Evolutionary conservation across 2,329 filamentous ascomycete species (phyloP), one percentile per base, ranked within the genome.

Genomic region (Pseudogymnoascus sp.): DNA sequence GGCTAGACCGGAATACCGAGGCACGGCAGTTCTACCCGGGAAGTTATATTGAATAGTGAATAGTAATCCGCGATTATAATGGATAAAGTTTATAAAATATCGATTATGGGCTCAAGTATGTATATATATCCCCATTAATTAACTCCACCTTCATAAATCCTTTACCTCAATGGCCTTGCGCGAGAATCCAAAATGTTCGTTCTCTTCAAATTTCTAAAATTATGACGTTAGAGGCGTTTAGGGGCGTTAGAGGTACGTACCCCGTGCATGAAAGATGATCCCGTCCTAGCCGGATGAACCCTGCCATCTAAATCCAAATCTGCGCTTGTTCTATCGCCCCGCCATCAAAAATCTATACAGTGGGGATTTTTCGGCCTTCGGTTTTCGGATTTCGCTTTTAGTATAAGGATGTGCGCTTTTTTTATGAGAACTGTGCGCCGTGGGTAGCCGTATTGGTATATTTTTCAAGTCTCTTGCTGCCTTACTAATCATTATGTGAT

Each of bases 301-400:
- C 28, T 55, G 49, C n/a, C 49, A 12, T 25, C 14, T n/a, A 22
- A 28, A 25, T 12, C 12, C 33, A 49, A 28, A 45, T 52, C 14
- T 4, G n/a, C 49, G 28, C 25, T 55, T 12, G n/a, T 55, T 33
- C 7, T 11, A 28, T 6, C 16, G 49, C 28, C 49, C 49, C 49
- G 12, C 49, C 16, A 55, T 55, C 49, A 55, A 55, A 52, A 55
- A 55, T 55, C n/a, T 55, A 55, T 55, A 55, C 49, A 19, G 49
- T 55, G 49, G 49, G 8, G 49, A 22, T 4, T 33, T 14, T 12
- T 55, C 45, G 49, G 49, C 4, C 25, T 55, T 55, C 49, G 49
- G 28, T 55, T 14, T 55, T 55, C 49, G 49, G 49, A 19, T 9
- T 55, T 55, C 28, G 28, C 49, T 33, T 2, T 33, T 33, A 55